phyloP scores from a whole-genome alignment of 805 yeast genomes.

The Saccharomycopsis babjevae region DNA sequence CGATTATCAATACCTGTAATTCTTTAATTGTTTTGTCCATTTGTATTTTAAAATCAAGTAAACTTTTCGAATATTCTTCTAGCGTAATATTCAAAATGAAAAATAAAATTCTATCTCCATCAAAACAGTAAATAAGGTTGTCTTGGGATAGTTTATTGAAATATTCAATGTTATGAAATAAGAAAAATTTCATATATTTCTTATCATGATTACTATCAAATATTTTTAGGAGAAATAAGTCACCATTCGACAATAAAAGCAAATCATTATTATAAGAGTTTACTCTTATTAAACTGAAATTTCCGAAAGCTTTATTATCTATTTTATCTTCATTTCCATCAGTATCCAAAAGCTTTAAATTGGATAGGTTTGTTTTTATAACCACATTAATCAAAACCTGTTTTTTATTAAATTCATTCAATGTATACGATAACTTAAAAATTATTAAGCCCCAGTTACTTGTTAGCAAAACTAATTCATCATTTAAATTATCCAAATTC shows the following conservation, averaged over 20 bases:
- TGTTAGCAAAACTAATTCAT: slow-evolving; percentile 21
- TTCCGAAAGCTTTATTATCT: slow-evolving; percentile 12
- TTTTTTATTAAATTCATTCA: slow-evolving; percentile 1
- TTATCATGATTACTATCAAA: slow-evolving; percentile 1
- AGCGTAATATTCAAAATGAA: neutral
- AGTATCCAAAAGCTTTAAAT: slow-evolving; percentile 9
- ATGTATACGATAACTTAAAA: slow-evolving; percentile 20
- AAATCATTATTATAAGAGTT: slow-evolving; percentile 19
- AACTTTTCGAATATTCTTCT: neutral
- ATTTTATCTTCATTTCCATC: neutral
- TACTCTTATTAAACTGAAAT: slow-evolving; percentile 13
- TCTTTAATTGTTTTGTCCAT: slow-evolving; percentile 6
- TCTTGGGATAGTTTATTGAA: slow-evolving; percentile 21
- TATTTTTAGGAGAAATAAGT: slow-evolving; percentile 20
- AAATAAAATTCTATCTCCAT: slow-evolving; percentile 29
- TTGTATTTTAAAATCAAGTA: neutral
- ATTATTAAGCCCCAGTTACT: slow-evolving; percentile 19
- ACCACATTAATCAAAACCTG: slow-evolving; percentile 16
- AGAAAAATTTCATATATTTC: slow-evolving; percentile 11
- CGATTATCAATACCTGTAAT: slow-evolving; percentile 19
- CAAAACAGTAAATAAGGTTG: slow-evolving; percentile 27
- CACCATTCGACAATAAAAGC: slow-evolving; percentile 22
- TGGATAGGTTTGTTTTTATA: slow-evolving; percentile 16
- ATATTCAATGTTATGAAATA: slow-evolving; percentile 17
- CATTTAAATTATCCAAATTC: slow-evolving; percentile 17